Base-by-base conservation (phyloP, 768 basidiomycete species). In the Pisolithus microcarpus region DNA sequence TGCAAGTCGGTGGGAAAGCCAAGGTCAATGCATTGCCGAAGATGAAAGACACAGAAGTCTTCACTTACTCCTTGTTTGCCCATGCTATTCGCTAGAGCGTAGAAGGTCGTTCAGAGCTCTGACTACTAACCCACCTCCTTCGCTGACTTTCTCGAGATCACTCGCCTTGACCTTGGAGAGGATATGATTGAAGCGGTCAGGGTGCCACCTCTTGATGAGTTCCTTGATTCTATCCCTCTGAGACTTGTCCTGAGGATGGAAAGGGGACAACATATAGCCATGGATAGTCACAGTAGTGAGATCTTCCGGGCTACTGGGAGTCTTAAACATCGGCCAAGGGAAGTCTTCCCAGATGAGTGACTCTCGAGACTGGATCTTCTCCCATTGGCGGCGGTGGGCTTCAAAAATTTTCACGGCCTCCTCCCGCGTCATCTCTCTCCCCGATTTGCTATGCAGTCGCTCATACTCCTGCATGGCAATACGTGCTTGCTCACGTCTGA, bases 121-220 rank as follows among this genome's bases (percentile, higher is more conserved):
- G 45, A 80, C 82, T 47, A 91, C 88, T 26, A 69, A 67, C 24
- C 86, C 87, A 1, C 85, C 85, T n/a, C 82, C 88, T 51, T 78
- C 76, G 66, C 79, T 77, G 46, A 91, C 85, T 59, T 65, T 77
- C 60, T 81, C 85, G 62, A 73, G 75, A 53, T 89, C 85, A 34
- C 63, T 72, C 54, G 82, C 81, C 45, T 70, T 66, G 45, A 89
- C 85, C 65, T 81, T 81, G 10, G 75, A 69, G 61, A 90, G 63
- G 48, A 79, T 68, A 63, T 84, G 81, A 56, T 89, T 84, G 60
- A 91, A 90, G 31, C 85, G 80, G 67, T 91, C 88, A 4, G 88
- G 87, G 66, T 91, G 87, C 87, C 87, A 91, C 56, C 75, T 70
- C 65, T 78, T 76, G 58, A 91, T 75, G 49, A 82, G 79, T 53